Evolutionary conservation across 2,329 filamentous ascomycete genomes (phyloP).

Genomic region (Drechslera avenae): DNA sequence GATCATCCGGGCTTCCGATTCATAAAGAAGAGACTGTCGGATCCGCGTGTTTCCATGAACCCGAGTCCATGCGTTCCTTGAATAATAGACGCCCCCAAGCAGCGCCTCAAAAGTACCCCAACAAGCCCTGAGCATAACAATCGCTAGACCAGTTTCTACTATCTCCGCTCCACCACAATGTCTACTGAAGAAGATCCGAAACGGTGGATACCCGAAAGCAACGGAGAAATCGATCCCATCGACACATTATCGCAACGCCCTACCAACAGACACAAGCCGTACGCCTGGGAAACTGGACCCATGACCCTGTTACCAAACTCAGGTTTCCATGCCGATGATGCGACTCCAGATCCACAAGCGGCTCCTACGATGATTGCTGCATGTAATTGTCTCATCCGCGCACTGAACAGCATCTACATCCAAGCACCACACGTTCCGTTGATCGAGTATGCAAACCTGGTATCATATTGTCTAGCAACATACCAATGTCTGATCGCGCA

Average conservation of each 20-base stretch:
- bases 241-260: neutral
- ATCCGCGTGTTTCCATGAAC: neutral
- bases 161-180: neutral
- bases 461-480: slow-evolving; percentile 64
- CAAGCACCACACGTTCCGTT: slow-evolving; percentile 60
- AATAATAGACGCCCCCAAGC: neutral
- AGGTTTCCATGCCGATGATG: slow-evolving; percentile 4
- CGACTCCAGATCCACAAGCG: slow-evolving; percentile 58
- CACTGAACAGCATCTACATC: slow-evolving; percentile 67
- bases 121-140: neutral
- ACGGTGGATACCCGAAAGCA: neutral
- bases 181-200: neutral
- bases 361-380: slow-evolving; percentile 66
- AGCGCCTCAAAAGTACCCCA: neutral
- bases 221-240: neutral
- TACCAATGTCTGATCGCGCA: slow-evolving; percentile 64
- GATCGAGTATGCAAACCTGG: slow-evolving; percentile 61
- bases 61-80: neutral
- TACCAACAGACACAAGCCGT: neutral
- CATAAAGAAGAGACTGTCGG: too few relatives aligned
- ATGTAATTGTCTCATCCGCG: slow-evolving; percentile 67
- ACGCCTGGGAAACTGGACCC: slow-evolving; percentile 20
- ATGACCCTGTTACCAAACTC: slow-evolving; percentile 20
- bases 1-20: neutral
- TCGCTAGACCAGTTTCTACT: neutral